Evolutionary conservation across 768 basidiomycete species (phyloP), one percentile per base, ranked within the genome.

Genomic region (Boletus vermiculosoides): DNA sequence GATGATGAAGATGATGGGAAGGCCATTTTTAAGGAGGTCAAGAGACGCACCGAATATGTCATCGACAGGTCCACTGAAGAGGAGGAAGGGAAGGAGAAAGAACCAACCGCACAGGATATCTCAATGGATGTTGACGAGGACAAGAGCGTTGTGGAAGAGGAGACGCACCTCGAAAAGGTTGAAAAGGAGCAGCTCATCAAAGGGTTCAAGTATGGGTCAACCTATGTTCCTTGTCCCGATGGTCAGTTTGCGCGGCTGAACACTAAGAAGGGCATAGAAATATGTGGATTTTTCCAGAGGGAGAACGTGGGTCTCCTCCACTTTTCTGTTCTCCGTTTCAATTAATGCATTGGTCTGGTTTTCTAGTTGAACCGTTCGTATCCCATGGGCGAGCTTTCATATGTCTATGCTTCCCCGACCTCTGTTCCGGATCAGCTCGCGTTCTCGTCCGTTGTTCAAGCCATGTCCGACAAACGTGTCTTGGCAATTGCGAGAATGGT

Each of bases 161-260:
- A 74, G 23, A 70, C 76, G 72, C 70, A 68, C 16, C 55, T 77
- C 25, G 79, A 83, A 64, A 82, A 80, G 57, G 82, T 91, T 7
- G 86, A 90, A 67, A 88, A 88, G 71, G 88, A 92, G 63, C 81
- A 93, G 37, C 83, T 94, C 9, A 77, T 92, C 23, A 76, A 79
- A 61, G 93, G 92, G 2, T 95, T 90, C 77, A 90, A 90, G 73
- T 96, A 97, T 65, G 95, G 95, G 20, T 81, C 92, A 2, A 88
- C 90, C 1, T 94, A 92, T 71, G 88, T 84, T 3, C 92, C 92
- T 0, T 87, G 88, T 71, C 89, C 91, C 2, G 91, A 92, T 50
- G 91, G 85, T n/a, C 85, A 87, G 52, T 96, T 94, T 63, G 82
- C 83, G 31, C 81, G 77, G 59, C 74, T 97, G 39, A 73, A 76